Percentiles rank a stretch among this genome's conserved stretches.
These are phyloP conservation scores for Pythium phragmitis DNA, from an alignment of 352 stramenopile genomes.

Conservation along the genomic window DNA sequence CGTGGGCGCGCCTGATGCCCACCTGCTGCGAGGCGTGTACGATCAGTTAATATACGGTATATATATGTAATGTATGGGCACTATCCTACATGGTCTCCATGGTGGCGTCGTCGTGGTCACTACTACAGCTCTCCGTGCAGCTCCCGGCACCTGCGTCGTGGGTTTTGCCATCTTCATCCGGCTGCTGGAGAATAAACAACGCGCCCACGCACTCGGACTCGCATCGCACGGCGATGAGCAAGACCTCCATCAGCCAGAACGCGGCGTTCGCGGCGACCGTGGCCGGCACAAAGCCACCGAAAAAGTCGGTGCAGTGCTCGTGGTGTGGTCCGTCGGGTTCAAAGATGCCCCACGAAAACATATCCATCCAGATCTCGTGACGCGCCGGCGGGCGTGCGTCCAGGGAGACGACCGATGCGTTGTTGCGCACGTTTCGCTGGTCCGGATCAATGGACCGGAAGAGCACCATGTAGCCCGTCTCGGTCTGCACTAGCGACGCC, in stretches of 20 bases:
- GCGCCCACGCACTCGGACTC: slow-evolving; percentile 59
- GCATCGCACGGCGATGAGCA: slow-evolving; percentile 64
- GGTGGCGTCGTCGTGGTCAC: slow-evolving; percentile 6
- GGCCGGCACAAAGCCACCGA: slow-evolving; percentile 54
- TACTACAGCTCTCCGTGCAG: not conserved
- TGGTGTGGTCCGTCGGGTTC: slow-evolving; percentile 34
- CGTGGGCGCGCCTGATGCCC: slow-evolving; percentile 11
- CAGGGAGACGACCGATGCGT: not conserved
- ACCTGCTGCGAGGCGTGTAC: slow-evolving; percentile 20
- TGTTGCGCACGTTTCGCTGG: slow-evolving; percentile 21
- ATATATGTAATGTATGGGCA: not conserved
- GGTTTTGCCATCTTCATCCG: slow-evolving; percentile 7
- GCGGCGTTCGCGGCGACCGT: slow-evolving; percentile 44
- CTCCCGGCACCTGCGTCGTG: not conserved
- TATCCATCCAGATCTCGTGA: slow-evolving; percentile 47
- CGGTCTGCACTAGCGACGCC: slow-evolving; percentile 51
- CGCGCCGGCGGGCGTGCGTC: not conserved
- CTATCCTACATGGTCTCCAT: slow-evolving; percentile 11
- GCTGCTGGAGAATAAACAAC: slow-evolving; percentile 43
- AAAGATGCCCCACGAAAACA: slow-evolving; percentile 70
- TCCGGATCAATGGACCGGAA: slow-evolving; percentile 57
- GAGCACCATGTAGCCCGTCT: slow-evolving; percentile 59
- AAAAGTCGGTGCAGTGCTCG: slow-evolving; percentile 58
- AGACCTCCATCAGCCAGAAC: slow-evolving; percentile 72
- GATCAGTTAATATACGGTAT: slow-evolving; percentile 17